Evolutionary conservation across 371 early-diverging fungal genomes (phyloP).

Genomic region (Dinochytrium kinnereticum): DNA sequence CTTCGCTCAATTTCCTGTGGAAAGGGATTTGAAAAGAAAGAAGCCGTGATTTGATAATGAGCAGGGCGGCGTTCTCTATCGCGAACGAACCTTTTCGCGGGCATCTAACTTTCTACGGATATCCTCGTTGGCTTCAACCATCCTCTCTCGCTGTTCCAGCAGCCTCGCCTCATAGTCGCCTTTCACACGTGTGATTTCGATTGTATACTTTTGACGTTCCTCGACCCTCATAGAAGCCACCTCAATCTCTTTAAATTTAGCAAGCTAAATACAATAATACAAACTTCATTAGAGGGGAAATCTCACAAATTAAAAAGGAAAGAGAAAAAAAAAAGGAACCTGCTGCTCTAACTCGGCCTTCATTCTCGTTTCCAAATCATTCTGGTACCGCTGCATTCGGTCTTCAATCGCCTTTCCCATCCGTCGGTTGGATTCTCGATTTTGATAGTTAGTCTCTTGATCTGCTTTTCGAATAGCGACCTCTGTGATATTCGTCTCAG

Average conservation of each 20-base stretch:
- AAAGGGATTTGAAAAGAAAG: not conserved
- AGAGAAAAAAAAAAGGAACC: conserved; percentile 23
- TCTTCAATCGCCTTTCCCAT: conserved; percentile 43
- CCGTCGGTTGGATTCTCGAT: conserved; percentile 14
- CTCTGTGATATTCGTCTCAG: conserved; percentile 28
- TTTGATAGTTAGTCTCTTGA: conserved; percentile 8
- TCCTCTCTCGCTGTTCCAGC: conserved; percentile 30
- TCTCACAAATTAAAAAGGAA: too few relatives aligned
- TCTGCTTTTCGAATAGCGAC: conserved; percentile 34
- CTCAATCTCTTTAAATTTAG: conserved; percentile 49
- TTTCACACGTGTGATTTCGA: conserved; percentile 31
- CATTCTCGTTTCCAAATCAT: conserved; percentile 44
- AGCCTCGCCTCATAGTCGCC: conserved; percentile 37
- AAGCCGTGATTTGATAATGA: too few relatives aligned
- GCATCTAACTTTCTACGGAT: conserved; percentile 37
- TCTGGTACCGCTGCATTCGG: conserved; percentile 45
- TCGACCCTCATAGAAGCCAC: conserved; percentile 50
- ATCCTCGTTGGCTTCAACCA: conserved; percentile 22
- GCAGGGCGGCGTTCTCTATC: not conserved
- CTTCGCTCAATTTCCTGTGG: conserved; percentile 44
- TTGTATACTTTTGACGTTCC: conserved; percentile 38
- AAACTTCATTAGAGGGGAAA: too few relatives aligned
- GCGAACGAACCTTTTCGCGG: conserved; percentile 36
- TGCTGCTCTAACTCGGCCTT: conserved; percentile 43
- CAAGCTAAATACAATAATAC: conserved; percentile 24